A percentile compares a stretch with the other conserved stretches of the same genome.
phyloP scores from a whole-genome alignment of 2,329 filamentous ascomycete species.

The Thermoascus crustaceus region DNA sequence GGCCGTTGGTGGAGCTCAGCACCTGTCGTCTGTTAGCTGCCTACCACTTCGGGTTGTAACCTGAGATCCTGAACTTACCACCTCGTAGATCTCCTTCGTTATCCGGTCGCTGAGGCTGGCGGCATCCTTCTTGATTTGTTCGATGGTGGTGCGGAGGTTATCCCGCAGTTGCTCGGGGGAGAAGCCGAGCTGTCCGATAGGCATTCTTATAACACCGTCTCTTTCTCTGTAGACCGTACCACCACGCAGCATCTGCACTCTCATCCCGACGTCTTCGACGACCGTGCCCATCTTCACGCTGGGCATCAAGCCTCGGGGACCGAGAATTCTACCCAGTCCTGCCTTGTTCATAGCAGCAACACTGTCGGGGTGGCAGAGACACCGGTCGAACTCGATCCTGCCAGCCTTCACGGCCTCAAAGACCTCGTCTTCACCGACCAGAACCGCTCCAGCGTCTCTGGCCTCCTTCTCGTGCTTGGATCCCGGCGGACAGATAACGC shows the following conservation, averaged over 20 bases:
- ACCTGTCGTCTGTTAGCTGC: constrained; percentile 55
- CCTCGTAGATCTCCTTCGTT: constrained; percentile 65
- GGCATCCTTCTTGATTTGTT: constrained; percentile 70
- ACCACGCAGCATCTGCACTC: constrained; percentile 74
- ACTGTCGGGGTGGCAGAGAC: constrained; percentile 75
- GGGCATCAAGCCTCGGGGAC: constrained; percentile 88
- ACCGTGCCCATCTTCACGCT: constrained; percentile 81
- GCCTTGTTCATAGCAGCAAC: constrained; percentile 74
- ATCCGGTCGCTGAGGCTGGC: constrained; percentile 54
- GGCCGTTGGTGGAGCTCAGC: constrained; percentile 76
- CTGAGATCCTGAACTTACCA: constrained; percentile 39
- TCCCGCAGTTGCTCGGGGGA: constrained; percentile 76
- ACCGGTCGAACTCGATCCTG: constrained; percentile 77
- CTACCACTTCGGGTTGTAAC: constrained; percentile 26
- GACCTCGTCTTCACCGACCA: constrained; percentile 78
- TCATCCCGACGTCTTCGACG: constrained; percentile 65
- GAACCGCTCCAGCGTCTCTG: constrained; percentile 64
- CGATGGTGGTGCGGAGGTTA: constrained; percentile 73
- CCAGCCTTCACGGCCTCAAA: constrained; percentile 72
- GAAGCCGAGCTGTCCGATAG: constrained; percentile 85
- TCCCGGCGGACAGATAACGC: constrained; percentile 80
- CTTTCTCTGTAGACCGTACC: constrained; percentile 82
- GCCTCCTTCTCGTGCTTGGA: constrained; percentile 68
- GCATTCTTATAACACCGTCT: constrained; percentile 73
- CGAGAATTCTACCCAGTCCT: constrained; percentile 69